These are phyloP conservation scores for Orbilia javanica DNA, from an alignment of 2,329 filamentous ascomycete genomes.

Conservation along the genomic window DNA sequence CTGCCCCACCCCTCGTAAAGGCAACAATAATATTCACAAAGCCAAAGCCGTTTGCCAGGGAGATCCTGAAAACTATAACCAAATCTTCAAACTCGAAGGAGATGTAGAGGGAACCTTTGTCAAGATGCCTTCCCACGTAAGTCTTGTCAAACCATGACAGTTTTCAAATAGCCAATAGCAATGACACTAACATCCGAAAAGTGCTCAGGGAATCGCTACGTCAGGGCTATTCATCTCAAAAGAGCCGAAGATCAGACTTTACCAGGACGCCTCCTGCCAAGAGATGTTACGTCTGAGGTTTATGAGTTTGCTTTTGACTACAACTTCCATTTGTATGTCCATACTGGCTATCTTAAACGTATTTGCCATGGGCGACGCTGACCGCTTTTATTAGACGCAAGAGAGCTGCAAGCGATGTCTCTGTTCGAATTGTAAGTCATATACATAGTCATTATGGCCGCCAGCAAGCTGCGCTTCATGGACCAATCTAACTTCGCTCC, in stretches of 20 bases:
- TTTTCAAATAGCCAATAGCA: background rate
- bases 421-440: constrained; percentile 47
- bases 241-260: constrained; percentile 38
- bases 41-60: constrained; percentile 46
- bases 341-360: constrained; percentile 13
- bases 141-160: constrained; percentile 14
- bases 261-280: constrained; percentile 28
- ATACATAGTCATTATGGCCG: background rate
- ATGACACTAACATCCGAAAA: constrained; percentile 30
- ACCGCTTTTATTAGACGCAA: constrained; percentile 31
- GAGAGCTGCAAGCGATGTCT: constrained; percentile 43
- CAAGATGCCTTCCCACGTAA: constrained; percentile 46
- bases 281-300: constrained; percentile 43
- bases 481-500: background rate
- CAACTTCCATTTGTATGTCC: constrained; percentile 39
- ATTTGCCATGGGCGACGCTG: background rate
- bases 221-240: constrained; percentile 44
- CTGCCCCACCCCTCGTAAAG: constrained; percentile 62
- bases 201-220: constrained; percentile 41
- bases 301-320: constrained; percentile 50
- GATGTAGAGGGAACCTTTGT: constrained; percentile 46
- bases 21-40: constrained; percentile 38
- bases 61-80: constrained; percentile 45
- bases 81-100: constrained; percentile 44
- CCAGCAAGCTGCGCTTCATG: constrained; percentile 10